A percentile compares a stretch with the other conserved stretches of the same genome.
These are phyloP conservation scores for Claviceps citrina DNA, from an alignment of 2,329 filamentous ascomycete species.

Conservation along the genomic window DNA sequence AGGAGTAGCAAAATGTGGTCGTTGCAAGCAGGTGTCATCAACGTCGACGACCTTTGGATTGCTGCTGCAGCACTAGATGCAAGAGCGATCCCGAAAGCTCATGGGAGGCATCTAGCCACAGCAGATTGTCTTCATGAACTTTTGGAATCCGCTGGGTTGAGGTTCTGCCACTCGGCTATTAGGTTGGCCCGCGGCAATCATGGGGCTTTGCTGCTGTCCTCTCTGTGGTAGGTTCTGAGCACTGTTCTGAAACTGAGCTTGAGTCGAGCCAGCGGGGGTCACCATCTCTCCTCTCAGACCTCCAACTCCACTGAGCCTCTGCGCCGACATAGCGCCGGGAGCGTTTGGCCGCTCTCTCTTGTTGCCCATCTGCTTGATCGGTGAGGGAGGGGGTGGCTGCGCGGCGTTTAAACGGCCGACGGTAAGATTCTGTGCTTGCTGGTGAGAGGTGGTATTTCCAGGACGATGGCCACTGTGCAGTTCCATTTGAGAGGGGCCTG, in stretches of 20 bases:
- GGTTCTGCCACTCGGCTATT: slow-evolving; percentile 47
- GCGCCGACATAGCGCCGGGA: slow-evolving; percentile 55
- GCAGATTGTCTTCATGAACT: slow-evolving; percentile 84
- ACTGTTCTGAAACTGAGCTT: slow-evolving; percentile 94
- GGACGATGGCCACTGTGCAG: slow-evolving; percentile 58
- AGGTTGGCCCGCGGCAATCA: slow-evolving; percentile 37
- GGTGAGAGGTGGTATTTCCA: slow-evolving; percentile 49
- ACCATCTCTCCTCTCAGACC: slow-evolving; percentile 54
- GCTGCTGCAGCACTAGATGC: slow-evolving; percentile 15
- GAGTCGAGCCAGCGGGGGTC: slow-evolving; percentile 78
- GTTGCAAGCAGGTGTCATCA: not conserved
- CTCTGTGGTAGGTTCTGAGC: slow-evolving; percentile 66
- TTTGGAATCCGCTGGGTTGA: slow-evolving; percentile 72
- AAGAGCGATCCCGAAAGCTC: slow-evolving; percentile 15
- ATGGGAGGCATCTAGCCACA: slow-evolving; percentile 47
- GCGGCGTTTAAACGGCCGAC: slow-evolving; percentile 85
- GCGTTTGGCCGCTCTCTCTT: slow-evolving; percentile 62
- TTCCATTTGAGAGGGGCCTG: slow-evolving; percentile 72
- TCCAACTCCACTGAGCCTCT: slow-evolving; percentile 62
- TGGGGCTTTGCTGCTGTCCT: slow-evolving; percentile 43
- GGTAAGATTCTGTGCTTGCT: slow-evolving; percentile 51
- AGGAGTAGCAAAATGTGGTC: not conserved
- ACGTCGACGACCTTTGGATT: slow-evolving; percentile 8
- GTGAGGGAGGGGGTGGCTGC: slow-evolving; percentile 76
- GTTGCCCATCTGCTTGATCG: slow-evolving; percentile 67